Percentiles rank a stretch among this genome's conserved stretches.
Evolutionary conservation across 2,329 filamentous ascomycete species (phyloP).

Genomic region (Epichloe coenophiala): DNA sequence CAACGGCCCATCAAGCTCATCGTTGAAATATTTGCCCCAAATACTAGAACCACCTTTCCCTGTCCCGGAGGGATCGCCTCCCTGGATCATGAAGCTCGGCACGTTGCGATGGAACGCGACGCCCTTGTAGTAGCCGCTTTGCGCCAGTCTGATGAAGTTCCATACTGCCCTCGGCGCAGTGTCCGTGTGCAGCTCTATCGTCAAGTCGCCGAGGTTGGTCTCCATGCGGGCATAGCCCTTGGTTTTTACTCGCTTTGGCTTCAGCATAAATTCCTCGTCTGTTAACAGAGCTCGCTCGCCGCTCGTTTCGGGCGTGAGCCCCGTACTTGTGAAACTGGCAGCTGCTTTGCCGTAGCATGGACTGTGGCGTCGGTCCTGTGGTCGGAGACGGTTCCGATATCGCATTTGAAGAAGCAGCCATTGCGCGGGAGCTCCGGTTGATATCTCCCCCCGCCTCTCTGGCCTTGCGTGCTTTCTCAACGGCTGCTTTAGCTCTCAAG

Average conservation of each 20-base stretch:
- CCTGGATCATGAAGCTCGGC: slow-evolving; percentile 94
- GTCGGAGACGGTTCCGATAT: slow-evolving; percentile 1
- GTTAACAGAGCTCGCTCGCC: slow-evolving; percentile 74
- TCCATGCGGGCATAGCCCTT: slow-evolving; percentile 86
- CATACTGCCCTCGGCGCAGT: slow-evolving; percentile 86
- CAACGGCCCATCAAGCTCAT: slow-evolving; percentile 82
- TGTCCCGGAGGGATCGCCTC: slow-evolving; percentile 85
- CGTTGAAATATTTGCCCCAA: slow-evolving; percentile 89
- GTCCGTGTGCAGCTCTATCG: slow-evolving; percentile 81
- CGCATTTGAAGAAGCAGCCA: slow-evolving; percentile 22
- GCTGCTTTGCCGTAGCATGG: slow-evolving; percentile 51
- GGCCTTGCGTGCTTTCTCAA: slow-evolving; percentile 76
- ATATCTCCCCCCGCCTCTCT: slow-evolving; percentile 47
- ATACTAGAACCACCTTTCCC: slow-evolving; percentile 81
- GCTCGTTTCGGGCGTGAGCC: slow-evolving; percentile 82
- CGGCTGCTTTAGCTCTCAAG: slow-evolving; percentile 78
- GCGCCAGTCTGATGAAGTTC: slow-evolving; percentile 84
- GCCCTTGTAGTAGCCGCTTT: slow-evolving; percentile 79
- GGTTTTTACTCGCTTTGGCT: slow-evolving; percentile 73
- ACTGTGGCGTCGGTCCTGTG: slow-evolving; percentile 14
- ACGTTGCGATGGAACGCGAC: slow-evolving; percentile 90
- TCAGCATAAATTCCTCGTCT: slow-evolving; percentile 94
- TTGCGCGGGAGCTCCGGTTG: slow-evolving; percentile 35
- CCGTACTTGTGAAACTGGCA: slow-evolving; percentile 89
- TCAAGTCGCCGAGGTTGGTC: slow-evolving; percentile 74